Conservation (phyloP, 257 asterid genomes). For the Misopates orontium region DNA sequence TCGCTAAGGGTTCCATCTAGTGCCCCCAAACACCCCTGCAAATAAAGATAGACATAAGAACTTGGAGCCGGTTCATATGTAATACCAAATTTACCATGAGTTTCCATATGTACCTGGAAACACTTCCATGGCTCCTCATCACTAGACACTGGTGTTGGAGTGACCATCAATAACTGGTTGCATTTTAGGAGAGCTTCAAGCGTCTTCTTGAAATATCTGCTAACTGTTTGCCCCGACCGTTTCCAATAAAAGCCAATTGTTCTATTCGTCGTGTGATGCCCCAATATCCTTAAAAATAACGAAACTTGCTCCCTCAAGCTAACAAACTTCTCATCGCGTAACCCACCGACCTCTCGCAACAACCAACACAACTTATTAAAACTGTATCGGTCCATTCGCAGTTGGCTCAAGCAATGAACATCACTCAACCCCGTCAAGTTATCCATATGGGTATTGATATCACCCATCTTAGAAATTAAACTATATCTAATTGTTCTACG, state of each 20-base stretch:
- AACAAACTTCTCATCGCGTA: not conserved
- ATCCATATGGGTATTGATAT: too few relatives aligned
- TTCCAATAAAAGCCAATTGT: too few relatives aligned
- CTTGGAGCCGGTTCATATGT: not conserved
- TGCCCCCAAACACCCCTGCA: not conserved
- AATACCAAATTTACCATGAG: not conserved
- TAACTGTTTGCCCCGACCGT: too few relatives aligned
- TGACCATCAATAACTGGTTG: too few relatives aligned
- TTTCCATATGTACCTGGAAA: not conserved
- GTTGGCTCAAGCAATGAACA: too few relatives aligned
- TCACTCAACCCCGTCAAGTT: not conserved
- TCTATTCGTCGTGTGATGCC: too few relatives aligned
- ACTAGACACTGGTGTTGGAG: not conserved
- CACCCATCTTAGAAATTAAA: too few relatives aligned
- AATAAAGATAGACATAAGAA: too few relatives aligned
- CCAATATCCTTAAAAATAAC: not conserved
- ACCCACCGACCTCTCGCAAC: not conserved
- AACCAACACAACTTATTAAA: not conserved
- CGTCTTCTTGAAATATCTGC: too few relatives aligned
- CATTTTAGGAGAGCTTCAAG: too few relatives aligned
- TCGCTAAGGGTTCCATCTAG: not conserved
- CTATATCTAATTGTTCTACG: too few relatives aligned
- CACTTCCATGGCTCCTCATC: not conserved
- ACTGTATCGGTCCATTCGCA: too few relatives aligned
- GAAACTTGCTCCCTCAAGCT: not conserved